phyloP scores from a whole-genome alignment of 768 basidiomycete genomes.

The Dictyophora rubrovolvata region DNA sequence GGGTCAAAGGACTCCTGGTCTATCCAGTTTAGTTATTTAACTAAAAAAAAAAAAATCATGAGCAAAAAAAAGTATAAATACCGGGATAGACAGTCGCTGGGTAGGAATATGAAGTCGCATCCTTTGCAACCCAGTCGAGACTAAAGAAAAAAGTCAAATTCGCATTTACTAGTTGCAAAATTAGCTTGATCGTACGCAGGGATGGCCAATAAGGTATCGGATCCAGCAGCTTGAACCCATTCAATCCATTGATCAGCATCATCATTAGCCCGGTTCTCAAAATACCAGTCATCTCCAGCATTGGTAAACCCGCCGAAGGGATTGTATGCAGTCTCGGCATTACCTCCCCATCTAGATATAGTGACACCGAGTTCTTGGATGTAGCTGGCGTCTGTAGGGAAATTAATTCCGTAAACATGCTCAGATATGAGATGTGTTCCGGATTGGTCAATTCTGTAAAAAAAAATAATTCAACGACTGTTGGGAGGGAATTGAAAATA shows the following conservation, averaged over 20 bases:
- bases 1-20: constrained; percentile 37
- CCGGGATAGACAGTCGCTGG: constrained; percentile 34
- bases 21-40: constrained; percentile 11
- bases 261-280: constrained; percentile 39
- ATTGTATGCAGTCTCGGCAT: constrained; percentile 46
- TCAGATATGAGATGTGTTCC: constrained; percentile 34
- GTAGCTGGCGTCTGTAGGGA: constrained; percentile 36
- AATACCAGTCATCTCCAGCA: constrained; percentile 47
- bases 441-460: constrained; percentile 26
- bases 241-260: constrained; percentile 39
- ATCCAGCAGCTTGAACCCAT: constrained; percentile 37
- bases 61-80: constrained; percentile 13
- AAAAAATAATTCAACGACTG: not conserved
- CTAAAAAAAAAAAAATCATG: not conserved
- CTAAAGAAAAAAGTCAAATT: constrained; percentile 18
- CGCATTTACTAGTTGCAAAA: too few relatives aligned
- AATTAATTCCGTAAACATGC: constrained; percentile 45
- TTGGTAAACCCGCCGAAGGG: constrained; percentile 41
- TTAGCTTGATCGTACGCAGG: constrained; percentile 32
- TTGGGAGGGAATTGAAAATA: not conserved
- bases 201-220: constrained; percentile 33
- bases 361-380: constrained; percentile 39
- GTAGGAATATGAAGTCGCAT: constrained; percentile 43
- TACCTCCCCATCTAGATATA: constrained; percentile 45
- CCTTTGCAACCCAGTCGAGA: constrained; percentile 49